Evolutionary conservation across 352 stramenopile species (phyloP).

Genomic region (Blastocystis hominis): DNA sequence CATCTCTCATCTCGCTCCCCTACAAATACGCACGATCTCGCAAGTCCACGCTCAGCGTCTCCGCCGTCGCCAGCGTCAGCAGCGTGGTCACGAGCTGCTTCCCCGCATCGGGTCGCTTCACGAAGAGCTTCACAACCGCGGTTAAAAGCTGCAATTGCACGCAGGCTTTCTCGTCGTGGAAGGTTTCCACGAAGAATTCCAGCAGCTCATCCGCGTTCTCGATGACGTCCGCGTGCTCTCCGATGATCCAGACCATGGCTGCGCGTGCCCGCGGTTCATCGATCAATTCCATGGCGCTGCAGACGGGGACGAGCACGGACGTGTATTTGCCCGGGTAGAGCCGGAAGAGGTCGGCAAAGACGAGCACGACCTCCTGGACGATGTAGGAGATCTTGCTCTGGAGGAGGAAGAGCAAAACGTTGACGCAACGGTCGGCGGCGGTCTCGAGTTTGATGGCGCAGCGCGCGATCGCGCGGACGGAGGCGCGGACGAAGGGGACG

Average conservation of each 20-base stretch:
- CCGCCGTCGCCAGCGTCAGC: conserved; percentile 89
- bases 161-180: conserved; percentile 83
- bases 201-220: conserved; percentile 97
- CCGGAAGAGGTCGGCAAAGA: conserved; percentile 99
- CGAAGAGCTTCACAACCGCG: conserved; percentile 94
- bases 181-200: conserved; percentile 93
- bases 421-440: conserved; percentile 92
- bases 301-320: conserved; percentile 97
- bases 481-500: conserved; percentile 94
- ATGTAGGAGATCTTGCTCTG: conserved; percentile 99
- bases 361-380: conserved; percentile 95
- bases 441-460: conserved; percentile 94
- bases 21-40: conserved; percentile 90
- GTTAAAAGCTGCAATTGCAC: conserved; percentile 90
- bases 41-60: conserved; percentile 93
- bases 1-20: background rate
- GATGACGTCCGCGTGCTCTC: conserved; percentile 90
- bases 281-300: conserved; percentile 94
- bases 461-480: conserved; percentile 88
- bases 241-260: conserved; percentile 99
- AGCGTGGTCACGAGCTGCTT: conserved; percentile 89
- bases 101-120: conserved; percentile 78
- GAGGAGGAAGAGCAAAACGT: conserved; percentile 93
- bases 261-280: conserved; percentile 96
- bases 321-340: conserved; percentile 98